Evolutionary conservation across 257 asterid genomes (phyloP).

Genomic region (Cruciata laevipes): DNA sequence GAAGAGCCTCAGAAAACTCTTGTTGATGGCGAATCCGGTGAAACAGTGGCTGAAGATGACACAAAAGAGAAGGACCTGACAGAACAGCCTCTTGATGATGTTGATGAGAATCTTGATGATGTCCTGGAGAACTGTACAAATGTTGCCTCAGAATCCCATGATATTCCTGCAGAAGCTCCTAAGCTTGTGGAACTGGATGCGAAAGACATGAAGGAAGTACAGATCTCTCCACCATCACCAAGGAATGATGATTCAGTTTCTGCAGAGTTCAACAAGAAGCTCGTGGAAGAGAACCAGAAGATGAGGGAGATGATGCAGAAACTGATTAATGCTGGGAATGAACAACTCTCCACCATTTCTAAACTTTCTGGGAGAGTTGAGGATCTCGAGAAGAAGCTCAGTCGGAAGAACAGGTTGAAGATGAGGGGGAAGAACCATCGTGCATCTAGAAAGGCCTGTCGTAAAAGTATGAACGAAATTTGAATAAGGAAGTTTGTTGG

Average conservation of each 20-base stretch:
- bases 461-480: constrained; percentile 7
- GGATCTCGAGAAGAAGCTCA: constrained; percentile 52
- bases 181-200: not conserved
- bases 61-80: not conserved
- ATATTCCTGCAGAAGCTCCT: not conserved
- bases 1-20: not conserved
- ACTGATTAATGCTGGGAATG: constrained; percentile 45
- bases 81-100: constrained; percentile 11
- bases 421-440: constrained; percentile 16
- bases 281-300: constrained; percentile 54
- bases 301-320: constrained; percentile 57
- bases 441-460: constrained; percentile 14
- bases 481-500: constrained; percentile 10
- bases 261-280: constrained; percentile 26
- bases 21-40: not conserved
- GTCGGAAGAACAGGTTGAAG: constrained; percentile 47
- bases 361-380: constrained; percentile 47
- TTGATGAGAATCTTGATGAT: not conserved
- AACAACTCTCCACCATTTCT: constrained; percentile 46
- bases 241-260: constrained; percentile 8
- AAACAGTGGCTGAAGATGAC: not conserved
- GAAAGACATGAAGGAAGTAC: constrained; percentile 4
- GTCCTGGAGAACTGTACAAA: not conserved
- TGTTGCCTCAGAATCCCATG: constrained; percentile 5
- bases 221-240: constrained; percentile 11